Evolutionary conservation across 2,329 filamentous ascomycete species (phyloP).

Genomic region (Ceratocystis albifundus): DNA sequence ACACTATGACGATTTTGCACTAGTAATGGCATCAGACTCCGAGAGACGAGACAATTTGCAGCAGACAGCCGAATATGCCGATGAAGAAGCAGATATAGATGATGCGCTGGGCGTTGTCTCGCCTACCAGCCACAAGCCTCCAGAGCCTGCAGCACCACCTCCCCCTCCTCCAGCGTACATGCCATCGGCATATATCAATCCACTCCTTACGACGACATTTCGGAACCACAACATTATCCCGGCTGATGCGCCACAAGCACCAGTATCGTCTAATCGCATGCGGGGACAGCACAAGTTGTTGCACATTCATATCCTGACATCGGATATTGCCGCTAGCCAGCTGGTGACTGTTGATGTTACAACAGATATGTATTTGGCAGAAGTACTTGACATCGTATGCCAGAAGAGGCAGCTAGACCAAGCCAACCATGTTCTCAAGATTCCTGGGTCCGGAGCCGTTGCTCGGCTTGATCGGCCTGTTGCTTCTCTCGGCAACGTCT

Average conservation of each 20-base stretch:
- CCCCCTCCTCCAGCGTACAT: constrained; percentile 24
- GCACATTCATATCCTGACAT: constrained; percentile 57
- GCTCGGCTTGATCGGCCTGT: constrained; percentile 68
- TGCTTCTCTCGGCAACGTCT: constrained; percentile 62
- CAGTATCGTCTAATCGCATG: constrained; percentile 34
- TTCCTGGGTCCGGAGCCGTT: constrained; percentile 61
- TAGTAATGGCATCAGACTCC: constrained; percentile 58
- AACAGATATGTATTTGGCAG: constrained; percentile 71
- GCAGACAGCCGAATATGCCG: constrained; percentile 51
- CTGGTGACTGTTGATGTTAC: constrained; percentile 64
- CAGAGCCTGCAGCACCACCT: constrained; percentile 33
- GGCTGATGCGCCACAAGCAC: constrained; percentile 43
- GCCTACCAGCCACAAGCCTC: constrained; percentile 28
- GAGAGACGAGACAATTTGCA: constrained; percentile 59
- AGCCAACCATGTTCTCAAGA: constrained; percentile 64
- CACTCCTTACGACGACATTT: constrained; percentile 50
- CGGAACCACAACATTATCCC: constrained; percentile 41
- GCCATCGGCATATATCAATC: constrained; percentile 34
- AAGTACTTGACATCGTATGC: constrained; percentile 68
- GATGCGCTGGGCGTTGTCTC: constrained; percentile 26
- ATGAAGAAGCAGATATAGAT: constrained; percentile 37
- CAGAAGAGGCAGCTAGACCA: constrained; percentile 69
- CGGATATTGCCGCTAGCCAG: constrained; percentile 60
- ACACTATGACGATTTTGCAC: constrained; percentile 70
- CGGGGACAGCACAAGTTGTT: constrained; percentile 60